Base-by-base conservation (phyloP, 2,329 filamentous ascomycete species). In the Penicillium decumbens region DNA sequence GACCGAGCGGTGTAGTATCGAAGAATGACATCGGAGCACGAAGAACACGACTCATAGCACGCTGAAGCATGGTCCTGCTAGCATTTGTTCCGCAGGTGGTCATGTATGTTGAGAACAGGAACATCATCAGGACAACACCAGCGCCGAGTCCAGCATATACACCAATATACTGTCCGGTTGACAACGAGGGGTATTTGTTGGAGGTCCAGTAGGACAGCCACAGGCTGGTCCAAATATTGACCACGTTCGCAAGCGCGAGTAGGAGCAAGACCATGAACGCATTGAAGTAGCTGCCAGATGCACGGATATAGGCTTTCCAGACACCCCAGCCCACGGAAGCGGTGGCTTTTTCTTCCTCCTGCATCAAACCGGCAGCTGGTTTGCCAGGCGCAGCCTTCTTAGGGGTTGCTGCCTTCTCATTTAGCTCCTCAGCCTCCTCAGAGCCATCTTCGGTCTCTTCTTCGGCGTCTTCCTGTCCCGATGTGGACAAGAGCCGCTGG, bases 201-300 rank as follows among this genome's bases (percentile, higher is more conserved):
- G 87, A 88, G 0, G 89, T 95, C 92, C 92, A 97, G 74, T 84
- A 97, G 0, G 90, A 93, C 1, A 97, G 80, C 92, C 92, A 97
- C 47, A 97, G 72, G 63, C 87, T 91, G 10, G 90, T 95, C 57
- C 82, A 79, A 56, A 97, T 92, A 64, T 95, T 96, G 53, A 87
- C 80, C 7, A 85, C 89, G 64, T 95, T 90, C 0, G 88, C 84
- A 9, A 90, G 64, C 5, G 88, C 67, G 9, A 95, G 77, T 3
- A 89, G 69, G 23, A 82, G 50, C 3, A 89, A 67, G 4, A 92
- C 68, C 8, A 82, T 54, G 0, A 86, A 80, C 0, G 64, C 59
- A 1, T 82, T 85, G 53, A 88, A 84, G 56, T 87, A 70, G 6
- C 88, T 75, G 8, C 82, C 82, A 4, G 88, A 88, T 6, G 89